phyloP scores from a whole-genome alignment of 2,329 filamentous ascomycete genomes.

The Fusarium keratoplasticum region DNA sequence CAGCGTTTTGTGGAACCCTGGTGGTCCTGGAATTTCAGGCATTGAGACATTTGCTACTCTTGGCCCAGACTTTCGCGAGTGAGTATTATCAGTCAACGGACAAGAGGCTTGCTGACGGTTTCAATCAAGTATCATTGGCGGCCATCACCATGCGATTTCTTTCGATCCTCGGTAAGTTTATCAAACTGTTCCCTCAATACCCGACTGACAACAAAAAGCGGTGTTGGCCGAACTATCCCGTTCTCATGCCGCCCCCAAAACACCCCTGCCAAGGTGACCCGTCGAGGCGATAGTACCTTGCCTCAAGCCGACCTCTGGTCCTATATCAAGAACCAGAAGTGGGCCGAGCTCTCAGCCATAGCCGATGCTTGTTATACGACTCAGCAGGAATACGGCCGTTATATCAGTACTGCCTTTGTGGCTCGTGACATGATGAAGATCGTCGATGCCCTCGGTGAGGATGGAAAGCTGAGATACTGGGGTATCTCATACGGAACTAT shows the following conservation, averaged over 20 bases:
- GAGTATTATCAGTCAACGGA: rapidly evolving
- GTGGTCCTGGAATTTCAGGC: conserved; percentile 45
- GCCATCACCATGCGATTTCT: conserved; percentile 28
- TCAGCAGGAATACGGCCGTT: conserved; percentile 41
- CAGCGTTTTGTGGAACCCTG: conserved; percentile 53
- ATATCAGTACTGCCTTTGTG: conserved; percentile 50
- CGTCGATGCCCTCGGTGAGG: conserved; percentile 52
- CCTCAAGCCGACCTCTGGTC: conserved; percentile 22
- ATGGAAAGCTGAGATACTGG: conserved; percentile 50
- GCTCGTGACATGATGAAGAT: conserved; percentile 55
- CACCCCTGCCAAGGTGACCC: background rate
- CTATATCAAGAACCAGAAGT: conserved; percentile 13
- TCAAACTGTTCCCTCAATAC: rapidly evolving
- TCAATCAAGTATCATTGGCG: conserved; percentile 15
- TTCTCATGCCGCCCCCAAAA: conserved; percentile 13
- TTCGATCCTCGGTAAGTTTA: conserved; percentile 37
- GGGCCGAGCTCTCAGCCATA: background rate
- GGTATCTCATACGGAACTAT: conserved; percentile 45
- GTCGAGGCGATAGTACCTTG: conserved; percentile 1
- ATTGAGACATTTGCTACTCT: conserved; percentile 20
- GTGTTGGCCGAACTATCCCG: conserved; percentile 33
- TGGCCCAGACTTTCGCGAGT: conserved; percentile 26
- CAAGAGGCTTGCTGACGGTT: background rate
- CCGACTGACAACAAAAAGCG: conserved; percentile 2
- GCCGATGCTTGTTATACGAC: conserved; percentile 41